Evolutionary conservation across 805 yeast species (phyloP), one percentile per base, ranked within the genome.

Genomic region (Lipomyces yamanashiensis): DNA sequence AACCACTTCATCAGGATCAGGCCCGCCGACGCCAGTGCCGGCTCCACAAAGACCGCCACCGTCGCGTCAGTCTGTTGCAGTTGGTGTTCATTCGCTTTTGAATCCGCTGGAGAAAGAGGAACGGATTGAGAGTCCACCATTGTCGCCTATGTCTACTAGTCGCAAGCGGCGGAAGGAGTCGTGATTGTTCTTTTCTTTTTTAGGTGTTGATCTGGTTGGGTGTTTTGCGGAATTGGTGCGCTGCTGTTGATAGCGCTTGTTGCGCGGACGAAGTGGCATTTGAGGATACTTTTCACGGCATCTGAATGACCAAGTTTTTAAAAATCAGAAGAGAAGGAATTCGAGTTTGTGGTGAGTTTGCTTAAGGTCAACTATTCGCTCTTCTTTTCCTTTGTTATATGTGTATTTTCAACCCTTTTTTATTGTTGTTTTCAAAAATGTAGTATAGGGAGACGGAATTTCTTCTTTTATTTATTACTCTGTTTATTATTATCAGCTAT

Each of bases 81-180:
- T 61, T 13, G 67, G 67, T 17, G 58, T 64, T 21, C 66, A 64
- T 9, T 56, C 67, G n/a, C 53, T 64, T 15, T 34, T 64, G 15
- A 64, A 64, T 21, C 67, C 67, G 19, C 41, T 64, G 13, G 67
- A 64, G 33, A 64, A 64, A 28, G 67, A 55, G 15, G 55, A 41
- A 10, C 39, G 43, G 4, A 53, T 23, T 39, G 67, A 64, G 39
- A 64, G 65, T 43, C 67, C 68, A 19, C 68, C 68, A 15, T 23
- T 63, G 43, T 57, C 63, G 33, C 68, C 68, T 19, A 19, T 65
- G 40, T 65, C 68, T 28, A 58, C 54, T 28, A 43, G 53, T 23
- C 67, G 67, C n/a, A 63, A 63, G 45, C 64, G 67, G 9, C 56
- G 61, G 37, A 65, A 65, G 37, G 64, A 61, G 51, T 21, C n/a